Base-by-base conservation (phyloP, 352 stramenopile genomes). In the Pythium insidiosum region DNA sequence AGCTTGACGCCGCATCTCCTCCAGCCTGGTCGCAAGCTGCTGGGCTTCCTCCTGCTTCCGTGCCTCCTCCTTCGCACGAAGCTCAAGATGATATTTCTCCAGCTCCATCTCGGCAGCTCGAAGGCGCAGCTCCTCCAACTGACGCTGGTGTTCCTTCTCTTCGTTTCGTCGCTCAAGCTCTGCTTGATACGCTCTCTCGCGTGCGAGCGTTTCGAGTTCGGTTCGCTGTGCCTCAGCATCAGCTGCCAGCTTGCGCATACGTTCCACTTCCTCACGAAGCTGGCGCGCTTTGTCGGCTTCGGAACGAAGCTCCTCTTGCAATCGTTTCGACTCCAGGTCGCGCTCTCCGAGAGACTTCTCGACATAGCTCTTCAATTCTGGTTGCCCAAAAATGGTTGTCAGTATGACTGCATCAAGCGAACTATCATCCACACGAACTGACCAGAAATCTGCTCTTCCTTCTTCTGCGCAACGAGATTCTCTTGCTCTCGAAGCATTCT, bases 381-480 rank as follows among this genome's bases (percentile, higher is more conserved):
- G 48, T 13, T 16, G 47, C 0, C 48, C 20, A 34, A 22, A 33
- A 11, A 5, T 34, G 23, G 7, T 43, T 19, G 3, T 50, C 37
- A 46, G 39, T 43, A 26, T 28, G 7, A 33, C 31, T 23, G 22
- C 22, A 31, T 11, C 7, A n/a, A 33, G 21, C 18, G 7, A 6
- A 37, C 11, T 37, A 19, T 9, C 35, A 41, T n/a, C n/a, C n/a
- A n/a, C n/a, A 22, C n/a, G 33, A 30, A 52, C 57, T 38, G 48
- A 83, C 71, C 45, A 29, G 60, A 58, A n/a, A 88, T 85, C 41
- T 90, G 55, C 13, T 54, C 63, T 54, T 90, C 73, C 37, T 77
- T 84, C 38, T 77, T 52, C 9, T 58, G 63, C 1, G 76, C 61
- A 25, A 52, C 61, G 5, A 64, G 16, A 28, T 52, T 66, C 33